A percentile compares a stretch with the other conserved stretches of the same genome.
Evolutionary conservation across 257 asterid genomes (phyloP).

Genomic region (Solanum bulbocastanum): DNA sequence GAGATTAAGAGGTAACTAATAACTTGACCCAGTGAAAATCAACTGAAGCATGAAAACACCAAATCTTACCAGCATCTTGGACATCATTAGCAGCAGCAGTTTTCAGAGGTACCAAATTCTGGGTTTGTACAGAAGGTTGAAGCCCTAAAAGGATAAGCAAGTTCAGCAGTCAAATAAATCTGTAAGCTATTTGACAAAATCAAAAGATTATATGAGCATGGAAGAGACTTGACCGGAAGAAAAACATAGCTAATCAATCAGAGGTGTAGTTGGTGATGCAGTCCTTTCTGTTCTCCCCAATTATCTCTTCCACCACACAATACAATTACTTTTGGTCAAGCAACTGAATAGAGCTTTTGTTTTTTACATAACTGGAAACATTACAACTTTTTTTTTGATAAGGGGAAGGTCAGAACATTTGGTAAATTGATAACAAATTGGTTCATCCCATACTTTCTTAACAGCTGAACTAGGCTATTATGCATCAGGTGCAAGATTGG

Average conservation of each 20-base stretch:
- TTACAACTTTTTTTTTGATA: background rate
- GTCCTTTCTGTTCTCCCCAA: background rate
- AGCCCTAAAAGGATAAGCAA: slow-evolving; percentile 15
- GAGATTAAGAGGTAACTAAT: background rate
- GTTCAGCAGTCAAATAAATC: slow-evolving; percentile 1
- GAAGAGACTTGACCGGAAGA: background rate
- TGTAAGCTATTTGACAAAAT: background rate
- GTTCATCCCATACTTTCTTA: background rate
- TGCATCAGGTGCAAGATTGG: background rate
- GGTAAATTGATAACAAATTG: background rate
- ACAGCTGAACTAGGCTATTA: background rate
- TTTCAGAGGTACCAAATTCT: slow-evolving; percentile 5
- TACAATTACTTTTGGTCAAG: background rate
- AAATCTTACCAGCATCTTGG: slow-evolving; percentile 17
- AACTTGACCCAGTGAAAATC: background rate
- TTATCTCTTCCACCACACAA: background rate
- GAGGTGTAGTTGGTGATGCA: background rate
- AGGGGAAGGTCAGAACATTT: background rate
- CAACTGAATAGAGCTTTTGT: background rate
- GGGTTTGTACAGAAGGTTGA: slow-evolving; percentile 21
- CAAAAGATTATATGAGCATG: background rate
- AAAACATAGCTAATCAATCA: background rate
- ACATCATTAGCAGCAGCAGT: slow-evolving; percentile 17
- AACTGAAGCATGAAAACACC: background rate
- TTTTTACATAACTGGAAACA: background rate